Evolutionary conservation across 805 yeast genomes (phyloP).

Genomic region (Clavispora vitiphila): DNA sequence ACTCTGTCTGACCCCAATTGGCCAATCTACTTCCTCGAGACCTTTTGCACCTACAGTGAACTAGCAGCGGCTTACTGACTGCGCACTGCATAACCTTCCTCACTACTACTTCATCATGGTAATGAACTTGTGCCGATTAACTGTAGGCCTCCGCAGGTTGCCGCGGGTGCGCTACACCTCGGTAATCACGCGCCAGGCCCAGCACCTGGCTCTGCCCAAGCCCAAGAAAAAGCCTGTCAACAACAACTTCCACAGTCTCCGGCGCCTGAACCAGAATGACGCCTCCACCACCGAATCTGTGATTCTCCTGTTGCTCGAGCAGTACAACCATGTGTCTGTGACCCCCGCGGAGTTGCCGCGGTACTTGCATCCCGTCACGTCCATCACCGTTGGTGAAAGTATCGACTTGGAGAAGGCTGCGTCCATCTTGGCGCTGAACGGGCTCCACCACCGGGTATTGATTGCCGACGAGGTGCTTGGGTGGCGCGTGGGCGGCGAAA

Average conservation of each 20-base stretch:
- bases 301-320: slow-evolving; percentile 12
- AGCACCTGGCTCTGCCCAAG: slow-evolving; percentile 1
- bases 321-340: slow-evolving; percentile 13
- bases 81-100: not conserved
- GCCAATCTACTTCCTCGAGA: too few relatives aligned
- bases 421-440: slow-evolving; percentile 27
- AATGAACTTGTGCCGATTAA: not conserved
- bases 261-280: slow-evolving; percentile 23
- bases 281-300: slow-evolving; percentile 11
- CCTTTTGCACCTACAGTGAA: too few relatives aligned
- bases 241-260: slow-evolving; percentile 7
- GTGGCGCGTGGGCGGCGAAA: slow-evolving; percentile 20
- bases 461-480: slow-evolving; percentile 67
- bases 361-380: slow-evolving; percentile 49
- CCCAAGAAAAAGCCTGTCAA: slow-evolving; percentile 11
- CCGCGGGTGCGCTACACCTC: not conserved
- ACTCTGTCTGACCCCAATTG: too few relatives aligned
- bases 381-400: slow-evolving; percentile 67
- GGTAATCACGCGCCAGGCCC: not conserved
- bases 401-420: slow-evolving; percentile 53
- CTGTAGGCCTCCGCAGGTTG: not conserved
- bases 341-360: slow-evolving; percentile 20
- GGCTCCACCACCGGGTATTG: slow-evolving; percentile 20
- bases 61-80: too few relatives aligned
- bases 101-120: not conserved